These are phyloP conservation scores for Trametes meyenii DNA, from an alignment of 768 basidiomycete species.

Conservation along the genomic window DNA sequence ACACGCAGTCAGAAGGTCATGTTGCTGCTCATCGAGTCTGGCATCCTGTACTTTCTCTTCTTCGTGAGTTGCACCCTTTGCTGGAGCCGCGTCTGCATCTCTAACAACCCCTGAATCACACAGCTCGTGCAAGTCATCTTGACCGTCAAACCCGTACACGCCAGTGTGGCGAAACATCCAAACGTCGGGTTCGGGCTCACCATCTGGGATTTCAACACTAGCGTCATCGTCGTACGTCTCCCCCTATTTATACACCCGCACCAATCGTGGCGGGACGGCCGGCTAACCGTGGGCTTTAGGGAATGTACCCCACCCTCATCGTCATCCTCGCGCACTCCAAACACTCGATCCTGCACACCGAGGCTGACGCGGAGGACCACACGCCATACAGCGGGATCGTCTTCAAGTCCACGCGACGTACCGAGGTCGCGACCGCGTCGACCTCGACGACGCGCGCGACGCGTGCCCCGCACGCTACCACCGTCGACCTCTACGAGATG, in stretches of 20 bases:
- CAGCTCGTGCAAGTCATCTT: conserved; percentile 10
- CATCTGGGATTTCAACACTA: conserved; percentile 22
- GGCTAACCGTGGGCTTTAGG: conserved; percentile 10
- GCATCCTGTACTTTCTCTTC: conserved; percentile 30
- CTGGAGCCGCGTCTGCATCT: too few species aligned
- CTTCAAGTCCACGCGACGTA: too few species aligned
- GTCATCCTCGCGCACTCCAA: conserved; percentile 27
- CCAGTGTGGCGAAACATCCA: conserved; percentile 1
- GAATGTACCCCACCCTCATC: conserved; percentile 28
- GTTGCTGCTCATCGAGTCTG: conserved; percentile 29
- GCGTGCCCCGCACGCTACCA: too few species aligned
- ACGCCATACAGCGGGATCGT: too few species aligned
- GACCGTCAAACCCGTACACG: conserved; percentile 9
- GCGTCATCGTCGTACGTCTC: conserved; percentile 27
- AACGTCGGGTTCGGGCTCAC: conserved; percentile 22
- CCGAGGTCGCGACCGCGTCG: too few species aligned
- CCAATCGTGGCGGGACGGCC: not conserved
- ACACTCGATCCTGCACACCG: not conserved
- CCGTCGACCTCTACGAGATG: too few species aligned
- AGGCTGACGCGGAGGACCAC: too few species aligned
- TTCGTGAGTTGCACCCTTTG: conserved; percentile 23
- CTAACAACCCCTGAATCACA: too few species aligned
- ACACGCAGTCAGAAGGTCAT: conserved; percentile 23
- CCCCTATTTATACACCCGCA: not conserved
- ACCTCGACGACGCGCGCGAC: too few species aligned